Conservation (phyloP, 495 filamentous ascomycete species). For the Penicillium ochrochloron region DNA sequence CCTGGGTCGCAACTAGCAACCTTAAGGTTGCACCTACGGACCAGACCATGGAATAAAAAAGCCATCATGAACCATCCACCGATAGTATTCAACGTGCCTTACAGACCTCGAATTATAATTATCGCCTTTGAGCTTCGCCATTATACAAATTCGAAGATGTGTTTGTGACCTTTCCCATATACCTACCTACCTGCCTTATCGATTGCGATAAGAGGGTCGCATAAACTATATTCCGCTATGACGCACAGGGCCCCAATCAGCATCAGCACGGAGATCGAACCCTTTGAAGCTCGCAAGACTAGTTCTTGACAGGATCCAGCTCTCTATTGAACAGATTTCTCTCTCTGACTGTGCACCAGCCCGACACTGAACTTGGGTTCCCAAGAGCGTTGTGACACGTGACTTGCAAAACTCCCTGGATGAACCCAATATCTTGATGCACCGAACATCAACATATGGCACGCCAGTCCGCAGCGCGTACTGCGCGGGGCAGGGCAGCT, state of each 20-base stretch:
- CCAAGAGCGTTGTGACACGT: background rate
- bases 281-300: slow-evolving; percentile 11
- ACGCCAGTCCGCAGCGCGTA: slow-evolving; percentile 27
- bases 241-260: slow-evolving; percentile 22
- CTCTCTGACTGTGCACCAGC: background rate
- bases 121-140: too few relatives aligned
- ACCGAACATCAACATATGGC: slow-evolving; percentile 24
- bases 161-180: too few relatives aligned
- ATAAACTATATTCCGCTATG: slow-evolving; percentile 27
- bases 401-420: background rate
- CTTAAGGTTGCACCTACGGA: too few relatives aligned
- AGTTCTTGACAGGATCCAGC: background rate
- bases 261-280: slow-evolving; percentile 18
- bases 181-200: background rate
- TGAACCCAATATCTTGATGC: slow-evolving; percentile 21
- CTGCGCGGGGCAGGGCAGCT: slow-evolving; percentile 22
- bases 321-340: too few relatives aligned
- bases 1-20: too few relatives aligned
- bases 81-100: too few relatives aligned
- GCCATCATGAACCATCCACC: too few relatives aligned
- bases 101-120: too few relatives aligned
- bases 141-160: too few relatives aligned
- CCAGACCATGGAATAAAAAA: too few relatives aligned
- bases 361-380: background rate
- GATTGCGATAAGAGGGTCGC: slow-evolving; percentile 8